These are phyloP conservation scores for Ziziphus jujuba DNA, from an alignment of 306 rosid genomes.

Conservation along the genomic window DNA sequence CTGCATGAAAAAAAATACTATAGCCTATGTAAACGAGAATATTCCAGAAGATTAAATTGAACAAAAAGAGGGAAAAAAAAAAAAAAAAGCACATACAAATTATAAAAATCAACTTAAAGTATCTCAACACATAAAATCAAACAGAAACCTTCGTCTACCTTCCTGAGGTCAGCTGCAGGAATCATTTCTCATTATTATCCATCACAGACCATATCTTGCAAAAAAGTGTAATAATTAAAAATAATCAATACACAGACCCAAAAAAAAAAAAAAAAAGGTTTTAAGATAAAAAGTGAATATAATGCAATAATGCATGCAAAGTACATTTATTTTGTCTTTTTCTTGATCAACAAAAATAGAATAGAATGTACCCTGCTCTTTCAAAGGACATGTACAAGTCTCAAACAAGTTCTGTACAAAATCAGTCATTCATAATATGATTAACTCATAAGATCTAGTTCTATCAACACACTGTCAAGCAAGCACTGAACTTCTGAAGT, in stretches of 20 bases:
- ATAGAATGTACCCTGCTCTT: background rate
- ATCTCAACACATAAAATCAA: background rate
- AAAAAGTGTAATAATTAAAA: background rate
- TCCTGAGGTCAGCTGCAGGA: background rate
- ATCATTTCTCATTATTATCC: background rate
- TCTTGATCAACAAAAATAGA: background rate
- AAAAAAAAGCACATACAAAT: background rate
- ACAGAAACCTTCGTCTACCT: background rate
- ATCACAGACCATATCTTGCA: background rate
- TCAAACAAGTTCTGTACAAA: background rate
- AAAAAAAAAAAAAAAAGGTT: background rate
- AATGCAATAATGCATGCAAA: no score
- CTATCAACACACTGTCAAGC: no score
- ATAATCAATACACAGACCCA: background rate
- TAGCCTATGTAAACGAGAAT: conserved; percentile 11
- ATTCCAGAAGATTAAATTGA: background rate
- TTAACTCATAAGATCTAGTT: no score
- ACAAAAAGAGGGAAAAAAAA: background rate
- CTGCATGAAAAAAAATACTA: conserved; percentile 43
- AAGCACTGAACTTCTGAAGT: no score
- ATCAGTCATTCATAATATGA: no score
- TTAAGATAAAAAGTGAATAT: no score
- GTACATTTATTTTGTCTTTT: no score
- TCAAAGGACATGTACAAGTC: background rate
- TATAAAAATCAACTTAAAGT: background rate